phyloP scores from a whole-genome alignment of 2,329 filamentous ascomycete species.

The Dactylonectria macrodidyma region DNA sequence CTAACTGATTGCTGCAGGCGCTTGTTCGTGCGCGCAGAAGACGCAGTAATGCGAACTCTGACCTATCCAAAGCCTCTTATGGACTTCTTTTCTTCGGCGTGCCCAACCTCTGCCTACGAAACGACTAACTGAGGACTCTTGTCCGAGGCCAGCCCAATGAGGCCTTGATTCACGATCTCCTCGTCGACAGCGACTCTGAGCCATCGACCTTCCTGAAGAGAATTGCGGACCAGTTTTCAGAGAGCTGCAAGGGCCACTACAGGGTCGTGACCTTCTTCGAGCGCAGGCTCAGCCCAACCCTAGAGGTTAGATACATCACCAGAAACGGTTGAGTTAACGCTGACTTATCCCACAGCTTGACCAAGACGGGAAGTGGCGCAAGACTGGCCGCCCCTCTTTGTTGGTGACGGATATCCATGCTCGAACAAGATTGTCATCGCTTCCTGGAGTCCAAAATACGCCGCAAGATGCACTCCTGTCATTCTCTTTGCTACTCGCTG shows the following conservation, averaged over 20 bases:
- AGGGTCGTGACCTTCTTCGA: slow-evolving; percentile 41
- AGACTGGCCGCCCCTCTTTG: slow-evolving; percentile 34
- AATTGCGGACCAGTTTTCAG: slow-evolving; percentile 39
- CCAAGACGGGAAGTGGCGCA: slow-evolving; percentile 15
- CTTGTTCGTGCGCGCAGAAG: slow-evolving; percentile 33
- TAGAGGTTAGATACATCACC: slow-evolving; percentile 31
- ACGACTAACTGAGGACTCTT: slow-evolving; percentile 38
- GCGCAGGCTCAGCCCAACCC: slow-evolving; percentile 32
- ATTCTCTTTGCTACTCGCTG: too few species aligned
- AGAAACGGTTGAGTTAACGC: background rate
- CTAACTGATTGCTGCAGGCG: slow-evolving; percentile 28
- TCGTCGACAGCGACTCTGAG: slow-evolving; percentile 28
- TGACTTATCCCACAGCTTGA: slow-evolving; percentile 9
- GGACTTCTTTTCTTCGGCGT: slow-evolving; percentile 49
- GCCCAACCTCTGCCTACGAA: slow-evolving; percentile 46
- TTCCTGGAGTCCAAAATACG: too few species aligned
- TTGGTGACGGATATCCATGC: slow-evolving; percentile 46
- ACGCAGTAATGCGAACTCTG: background rate
- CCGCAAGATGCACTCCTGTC: too few species aligned
- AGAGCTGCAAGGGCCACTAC: slow-evolving; percentile 34
- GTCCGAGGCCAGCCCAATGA: slow-evolving; percentile 45
- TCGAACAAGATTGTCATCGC: too few species aligned
- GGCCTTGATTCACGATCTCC: slow-evolving; percentile 37
- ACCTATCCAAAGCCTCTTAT: slow-evolving; percentile 38
- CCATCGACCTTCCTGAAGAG: slow-evolving; percentile 39